Evolutionary conservation across 768 basidiomycete species (phyloP).

Genomic region (Leccinum olivaceopallidum): DNA sequence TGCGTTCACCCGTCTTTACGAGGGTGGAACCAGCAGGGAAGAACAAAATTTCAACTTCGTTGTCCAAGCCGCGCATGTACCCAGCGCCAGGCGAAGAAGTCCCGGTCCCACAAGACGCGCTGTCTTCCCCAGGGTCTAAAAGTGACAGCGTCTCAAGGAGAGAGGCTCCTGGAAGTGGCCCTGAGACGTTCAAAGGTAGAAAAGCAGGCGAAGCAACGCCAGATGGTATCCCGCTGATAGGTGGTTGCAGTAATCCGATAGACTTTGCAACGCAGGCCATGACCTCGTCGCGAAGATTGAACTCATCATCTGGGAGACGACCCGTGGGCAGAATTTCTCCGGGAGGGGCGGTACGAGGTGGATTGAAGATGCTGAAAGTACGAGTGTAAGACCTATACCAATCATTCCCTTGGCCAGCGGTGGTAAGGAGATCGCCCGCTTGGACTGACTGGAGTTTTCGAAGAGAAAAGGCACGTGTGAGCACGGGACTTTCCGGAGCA

Average conservation of each 20-base stretch:
- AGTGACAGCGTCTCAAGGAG: conserved; percentile 76
- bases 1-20: conserved; percentile 86
- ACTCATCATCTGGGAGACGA: conserved; percentile 58
- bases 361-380: conserved; percentile 50
- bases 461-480: conserved; percentile 26
- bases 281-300: conserved; percentile 94
- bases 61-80: conserved; percentile 85
- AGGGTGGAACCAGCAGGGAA: conserved; percentile 85
- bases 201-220: conserved; percentile 66
- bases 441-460: conserved; percentile 52
- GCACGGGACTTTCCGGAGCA: neutral
- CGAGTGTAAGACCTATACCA: conserved; percentile 45
- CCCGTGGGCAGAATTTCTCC: conserved; percentile 27
- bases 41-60: conserved; percentile 94
- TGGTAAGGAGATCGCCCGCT: conserved; percentile 74
- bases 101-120: conserved; percentile 61
- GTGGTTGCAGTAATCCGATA: conserved; percentile 90
- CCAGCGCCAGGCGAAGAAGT: conserved; percentile 50
- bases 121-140: conserved; percentile 69
- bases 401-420: conserved; percentile 51
- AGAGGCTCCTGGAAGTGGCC: conserved; percentile 41
- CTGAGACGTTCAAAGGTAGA: conserved; percentile 45
- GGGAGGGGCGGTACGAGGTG: conserved; percentile 43
- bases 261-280: conserved; percentile 98
- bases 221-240: conserved; percentile 67